phyloP scores from a whole-genome alignment of 2,329 filamentous ascomycete genomes.

The Xylariaceae sp. region DNA sequence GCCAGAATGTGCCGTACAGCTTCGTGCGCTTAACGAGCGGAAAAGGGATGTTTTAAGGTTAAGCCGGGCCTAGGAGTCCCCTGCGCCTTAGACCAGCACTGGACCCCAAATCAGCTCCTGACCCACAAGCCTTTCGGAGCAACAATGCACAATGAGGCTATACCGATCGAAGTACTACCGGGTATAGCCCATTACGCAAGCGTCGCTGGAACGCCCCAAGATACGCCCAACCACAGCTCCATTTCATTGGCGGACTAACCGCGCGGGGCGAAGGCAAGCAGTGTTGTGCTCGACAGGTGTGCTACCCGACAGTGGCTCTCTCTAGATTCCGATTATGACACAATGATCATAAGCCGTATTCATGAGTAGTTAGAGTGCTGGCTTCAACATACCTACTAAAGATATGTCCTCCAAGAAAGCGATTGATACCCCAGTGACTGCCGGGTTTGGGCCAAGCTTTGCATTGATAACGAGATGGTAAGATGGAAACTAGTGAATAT shows the following conservation, averaged over 20 bases:
- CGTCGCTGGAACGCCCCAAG: too few species aligned
- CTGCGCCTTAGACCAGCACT: neutral
- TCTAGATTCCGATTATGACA: neutral
- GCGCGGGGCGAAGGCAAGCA: slow-evolving; percentile 1
- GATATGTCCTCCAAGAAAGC: neutral
- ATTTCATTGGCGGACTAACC: neutral
- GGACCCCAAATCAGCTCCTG: neutral
- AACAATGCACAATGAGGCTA: neutral
- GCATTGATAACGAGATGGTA: neutral
- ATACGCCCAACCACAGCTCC: too few species aligned
- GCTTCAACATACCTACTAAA: neutral
- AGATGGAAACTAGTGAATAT: neutral
- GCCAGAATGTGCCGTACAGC: slow-evolving; percentile 86
- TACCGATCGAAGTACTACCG: too few species aligned
- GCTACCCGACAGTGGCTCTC: neutral
- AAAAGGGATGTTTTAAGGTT: slow-evolving; percentile 52
- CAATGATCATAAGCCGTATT: neutral
- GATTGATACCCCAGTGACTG: neutral
- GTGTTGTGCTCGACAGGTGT: neutral
- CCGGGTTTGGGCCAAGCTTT: neutral
- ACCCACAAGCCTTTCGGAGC: neutral
- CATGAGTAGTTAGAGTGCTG: too few species aligned
- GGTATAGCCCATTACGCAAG: too few species aligned
- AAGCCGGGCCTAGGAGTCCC: neutral
- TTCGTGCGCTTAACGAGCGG: slow-evolving; percentile 78